Evolutionary conservation across 306 rosid genomes (phyloP), one percentile per base, ranked within the genome.

Genomic region (Dicorynia guianensis): DNA sequence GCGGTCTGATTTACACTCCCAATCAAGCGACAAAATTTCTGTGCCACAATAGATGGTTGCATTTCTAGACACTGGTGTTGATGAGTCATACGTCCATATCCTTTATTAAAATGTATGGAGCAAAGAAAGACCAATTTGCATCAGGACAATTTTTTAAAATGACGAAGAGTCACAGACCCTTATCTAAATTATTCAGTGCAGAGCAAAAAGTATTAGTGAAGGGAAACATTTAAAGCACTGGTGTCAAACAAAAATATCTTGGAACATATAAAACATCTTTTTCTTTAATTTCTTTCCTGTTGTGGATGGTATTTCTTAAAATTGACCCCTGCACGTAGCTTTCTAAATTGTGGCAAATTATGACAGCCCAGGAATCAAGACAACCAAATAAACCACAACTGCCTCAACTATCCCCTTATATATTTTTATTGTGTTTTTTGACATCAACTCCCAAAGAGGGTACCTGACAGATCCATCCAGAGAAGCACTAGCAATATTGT

Each of bases 1-100:
- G 79, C 97, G 94, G 57, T 92, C 96, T 36, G 98, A 94, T 89
- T 94, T 94, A 81, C 96, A 92, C 72, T 94, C 98, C 98, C 97
- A 94, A 74, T 94, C 98, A 72, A 94, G 94, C 5, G 97, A 92
- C 88, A 90, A 67, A 19, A 92, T 87, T 83, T 94, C 96, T 36
- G 98, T 83, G 72, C 97, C 98, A 76, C 98, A 92, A 78, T 92
- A 94, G 57, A 94, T 94, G 68, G 98, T 94, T 72, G 98, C 98
- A 82, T 94, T 94, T 87, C 98, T 92, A 42, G 97, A 91, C 47
- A 87, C 90, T 10, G 98, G 86, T 70, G 96, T 88, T 78, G 97
- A 88, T 38, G 96, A 79, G 79, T 94, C 98, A 57, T 92, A 94
- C 4, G 97, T 89, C 98, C 98, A 94, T 83, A 94, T 92, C 91